Evolutionary conservation across 441 rosid species (phyloP).

Genomic region (Arabidopsis lyrata): DNA sequence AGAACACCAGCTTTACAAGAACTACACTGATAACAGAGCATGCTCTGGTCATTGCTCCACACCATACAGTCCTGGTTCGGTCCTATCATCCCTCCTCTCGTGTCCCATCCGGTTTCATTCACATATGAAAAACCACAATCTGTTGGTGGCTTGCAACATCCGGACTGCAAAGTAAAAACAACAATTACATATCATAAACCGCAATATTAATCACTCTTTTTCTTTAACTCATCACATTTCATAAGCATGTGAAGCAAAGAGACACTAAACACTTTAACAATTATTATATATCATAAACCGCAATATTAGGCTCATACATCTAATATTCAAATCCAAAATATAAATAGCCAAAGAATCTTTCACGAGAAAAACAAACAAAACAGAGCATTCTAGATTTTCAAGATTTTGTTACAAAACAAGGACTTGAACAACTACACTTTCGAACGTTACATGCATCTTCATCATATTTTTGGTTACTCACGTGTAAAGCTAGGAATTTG

Average conservation of each 20-base stretch:
- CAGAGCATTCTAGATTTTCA: conserved; percentile 20
- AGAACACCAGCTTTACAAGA: conserved; percentile 95
- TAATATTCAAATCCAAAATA: background rate
- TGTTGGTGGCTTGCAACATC: conserved; percentile 96
- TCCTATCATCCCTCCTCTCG: conserved; percentile 48
- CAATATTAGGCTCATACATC: background rate
- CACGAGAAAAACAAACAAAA: conserved; percentile 26
- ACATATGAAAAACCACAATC: conserved; percentile 71
- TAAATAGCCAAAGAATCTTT: conserved; percentile 10
- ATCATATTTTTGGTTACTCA: conserved; percentile 20
- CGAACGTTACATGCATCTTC: conserved; percentile 5
- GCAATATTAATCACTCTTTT: background rate
- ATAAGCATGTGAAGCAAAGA: conserved; percentile 9
- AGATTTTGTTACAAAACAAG: conserved; percentile 29
- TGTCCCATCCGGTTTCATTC: conserved; percentile 77
- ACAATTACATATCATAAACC: background rate
- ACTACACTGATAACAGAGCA: conserved; percentile 74
- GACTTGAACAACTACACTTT: conserved; percentile 38
- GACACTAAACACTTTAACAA: conserved; percentile 1
- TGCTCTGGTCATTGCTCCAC: conserved; percentile 82
- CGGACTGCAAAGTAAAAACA: conserved; percentile 55
- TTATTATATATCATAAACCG: too few species aligned
- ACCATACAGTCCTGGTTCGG: conserved; percentile 59
- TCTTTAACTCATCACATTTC: background rate
- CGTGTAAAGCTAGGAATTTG: conserved; percentile 34